Evolutionary conservation across 2,329 filamentous ascomycete species (phyloP), one percentile per base, ranked within the genome.

Genomic region (Epichloe hybrida): DNA sequence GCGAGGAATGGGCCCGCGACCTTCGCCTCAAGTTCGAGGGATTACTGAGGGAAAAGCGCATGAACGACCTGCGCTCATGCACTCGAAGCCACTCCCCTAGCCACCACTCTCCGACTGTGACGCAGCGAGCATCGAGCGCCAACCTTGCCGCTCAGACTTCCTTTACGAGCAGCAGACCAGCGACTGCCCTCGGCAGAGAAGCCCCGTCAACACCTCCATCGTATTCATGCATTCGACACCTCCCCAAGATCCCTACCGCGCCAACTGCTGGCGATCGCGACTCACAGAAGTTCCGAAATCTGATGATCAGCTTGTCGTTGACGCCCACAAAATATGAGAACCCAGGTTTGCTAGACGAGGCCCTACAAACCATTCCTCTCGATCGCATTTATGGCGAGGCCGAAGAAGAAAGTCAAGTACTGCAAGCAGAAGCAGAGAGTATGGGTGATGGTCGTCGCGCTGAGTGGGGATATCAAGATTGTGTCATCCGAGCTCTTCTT

Each of bases 401-500:
- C 49, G 89, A 97, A 65, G 91, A 97, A 65, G 90, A 97, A 68
- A 82, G 80, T 56, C 88, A 96, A 64, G 83, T 96, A 34, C 74
- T 95, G 59, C 81, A 86, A 62, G 93, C 88, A 36, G 83, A 95
- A 66, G 91, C 91, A 35, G 86, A 86, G 63, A 95, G 88, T 58
- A 82, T 95, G 71, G 87, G 86, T 20, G 81, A 86, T 51, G 86
- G 83, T 50, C 77, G 81, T 57, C 85, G 86, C 65, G 80, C 90
- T 2, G 85, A 89, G 72, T 97, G 91, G 91, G 91, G 90, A 52
- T 96, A 97, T 64, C 91, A 97, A 68, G 93, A 98, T 69, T 98
- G 91, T 66, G 88, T 96, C 50, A 85, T 97, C 62, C 80, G 87
- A 57, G 88, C 91, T 54, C 74, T 97, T 56, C 73, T 97, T 62